Evolutionary conservation across 2,329 filamentous ascomycete species (phyloP), one percentile per base, ranked within the genome.

Genomic region (Aspergillus fumigatus): DNA sequence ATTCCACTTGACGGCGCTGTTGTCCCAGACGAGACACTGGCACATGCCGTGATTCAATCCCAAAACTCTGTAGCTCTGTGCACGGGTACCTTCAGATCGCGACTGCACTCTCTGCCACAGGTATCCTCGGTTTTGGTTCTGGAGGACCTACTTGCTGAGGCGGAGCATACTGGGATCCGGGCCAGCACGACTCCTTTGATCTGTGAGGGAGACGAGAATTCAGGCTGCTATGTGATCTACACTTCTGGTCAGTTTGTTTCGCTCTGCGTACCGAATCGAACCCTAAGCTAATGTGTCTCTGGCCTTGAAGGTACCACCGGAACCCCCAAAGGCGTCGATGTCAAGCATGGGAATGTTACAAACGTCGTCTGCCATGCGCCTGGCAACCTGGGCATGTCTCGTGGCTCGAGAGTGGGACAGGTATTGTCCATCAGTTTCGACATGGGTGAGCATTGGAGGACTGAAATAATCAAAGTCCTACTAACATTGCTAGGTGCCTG

Each of bases 161-260:
- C 23, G 32, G 38, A 35, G 14, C 49, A 11, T 29, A 38, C 50
- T 25, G 25, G 32, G 8, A 48, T 47, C n/a, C 7, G 17, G 14
- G 4, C 48, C 26, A 29, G 32, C 17, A 29, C 14, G 9, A 17
- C 45, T 23, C 19, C 23, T 21, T 21, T 48, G 2, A 32, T 55
- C 3, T 55, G 56, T 14, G 50, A 55, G n/a, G 56, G 56, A 1
- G 38, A 55, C 35, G 48, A 25, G 9, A 21, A 38, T 25, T 55
- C 53, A 1, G 56, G 56, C 6, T 58, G 56, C 50, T 58, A 58
- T 48, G 50, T 58, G 21, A 55, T 58, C 23, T 58, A 55, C 40
- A 58, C 56, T 4, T 58, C 56, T 17, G 56, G 56, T 43, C 17
- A 43, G 40, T 21, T 3, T 19, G 38, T 41, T 21, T 43, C 40